Conservation (phyloP, 768 basidiomycete species). For the Agaricus bisporus region DNA sequence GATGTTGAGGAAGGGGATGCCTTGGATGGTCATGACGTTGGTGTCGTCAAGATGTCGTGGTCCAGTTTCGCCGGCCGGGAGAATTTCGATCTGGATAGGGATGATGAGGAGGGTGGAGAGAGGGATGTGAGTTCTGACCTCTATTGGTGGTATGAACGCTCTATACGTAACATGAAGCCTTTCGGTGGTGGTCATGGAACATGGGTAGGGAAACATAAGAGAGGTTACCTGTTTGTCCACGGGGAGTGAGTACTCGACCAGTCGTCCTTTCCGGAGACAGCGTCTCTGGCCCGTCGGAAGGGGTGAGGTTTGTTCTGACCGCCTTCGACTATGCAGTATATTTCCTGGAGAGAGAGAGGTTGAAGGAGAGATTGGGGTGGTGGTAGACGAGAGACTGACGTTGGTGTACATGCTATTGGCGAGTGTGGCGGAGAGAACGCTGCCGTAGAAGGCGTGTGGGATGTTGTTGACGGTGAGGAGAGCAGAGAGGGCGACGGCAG, state of each 20-base stretch:
- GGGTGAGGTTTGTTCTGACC: conserved; percentile 58
- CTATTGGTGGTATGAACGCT: conserved; percentile 70
- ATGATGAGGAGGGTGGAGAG: not conserved
- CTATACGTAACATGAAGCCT: conserved; percentile 76
- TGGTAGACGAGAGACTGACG: conserved; percentile 32
- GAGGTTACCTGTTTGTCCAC: conserved; percentile 74
- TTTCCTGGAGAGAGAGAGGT: conserved; percentile 59
- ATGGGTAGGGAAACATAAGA: conserved; percentile 1
- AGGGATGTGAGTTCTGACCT: conserved; percentile 38
- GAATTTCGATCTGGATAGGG: conserved; percentile 63
- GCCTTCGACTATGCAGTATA: conserved; percentile 78
- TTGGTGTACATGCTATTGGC: conserved; percentile 61
- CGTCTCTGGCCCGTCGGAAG: conserved; percentile 77
- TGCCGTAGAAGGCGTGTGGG: conserved; percentile 81
- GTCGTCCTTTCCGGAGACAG: conserved; percentile 55
- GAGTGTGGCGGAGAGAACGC: conserved; percentile 62
- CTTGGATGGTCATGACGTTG: conserved; percentile 63
- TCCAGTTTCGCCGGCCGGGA: conserved; percentile 77
- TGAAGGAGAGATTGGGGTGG: conserved; percentile 1
- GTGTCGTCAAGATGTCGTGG: conserved; percentile 65
- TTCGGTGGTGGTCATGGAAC: not conserved
- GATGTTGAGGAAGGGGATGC: conserved; percentile 75
- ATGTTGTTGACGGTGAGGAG: conserved; percentile 51
- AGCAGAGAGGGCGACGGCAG: conserved; percentile 67
- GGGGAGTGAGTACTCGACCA: conserved; percentile 67